Evolutionary conservation across 768 basidiomycete genomes (phyloP).

Genomic region (Mycena galericulata): DNA sequence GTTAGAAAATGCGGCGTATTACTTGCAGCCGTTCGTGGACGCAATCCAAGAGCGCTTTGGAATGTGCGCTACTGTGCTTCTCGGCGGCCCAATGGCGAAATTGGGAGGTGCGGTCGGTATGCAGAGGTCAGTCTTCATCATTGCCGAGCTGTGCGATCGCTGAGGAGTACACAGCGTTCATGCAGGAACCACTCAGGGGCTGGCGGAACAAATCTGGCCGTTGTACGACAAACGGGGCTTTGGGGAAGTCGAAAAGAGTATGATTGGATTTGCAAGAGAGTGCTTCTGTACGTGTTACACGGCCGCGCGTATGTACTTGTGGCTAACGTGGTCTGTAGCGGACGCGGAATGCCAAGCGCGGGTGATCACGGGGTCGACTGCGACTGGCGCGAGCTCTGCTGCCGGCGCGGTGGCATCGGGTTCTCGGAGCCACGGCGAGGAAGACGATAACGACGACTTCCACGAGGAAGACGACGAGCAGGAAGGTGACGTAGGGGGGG

Average conservation of each 20-base stretch:
- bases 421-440: too few relatives aligned
- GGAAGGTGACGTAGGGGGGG: too few relatives aligned
- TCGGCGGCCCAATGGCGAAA: conserved; percentile 1
- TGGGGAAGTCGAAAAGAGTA: not conserved
- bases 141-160: not conserved
- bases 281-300: not conserved
- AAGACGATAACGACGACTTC: too few relatives aligned
- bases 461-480: too few relatives aligned
- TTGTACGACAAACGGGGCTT: not conserved
- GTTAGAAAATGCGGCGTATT: not conserved
- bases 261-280: conserved; percentile 6
- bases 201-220: not conserved
- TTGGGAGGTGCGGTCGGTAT: not conserved
- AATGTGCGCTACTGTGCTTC: not conserved
- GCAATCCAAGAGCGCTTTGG: conserved; percentile 1
- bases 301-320: not conserved
- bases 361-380: not conserved
- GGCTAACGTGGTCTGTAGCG: not conserved
- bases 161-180: conserved; percentile 1
- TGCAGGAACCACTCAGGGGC: not conserved
- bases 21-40: not conserved
- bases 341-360: conserved; percentile 6
- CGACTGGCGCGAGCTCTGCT: not conserved
- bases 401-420: too few relatives aligned
- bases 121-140: not conserved